Conservation (phyloP, 2,329 filamentous ascomycete species). For the Sporothrix mexicana region DNA sequence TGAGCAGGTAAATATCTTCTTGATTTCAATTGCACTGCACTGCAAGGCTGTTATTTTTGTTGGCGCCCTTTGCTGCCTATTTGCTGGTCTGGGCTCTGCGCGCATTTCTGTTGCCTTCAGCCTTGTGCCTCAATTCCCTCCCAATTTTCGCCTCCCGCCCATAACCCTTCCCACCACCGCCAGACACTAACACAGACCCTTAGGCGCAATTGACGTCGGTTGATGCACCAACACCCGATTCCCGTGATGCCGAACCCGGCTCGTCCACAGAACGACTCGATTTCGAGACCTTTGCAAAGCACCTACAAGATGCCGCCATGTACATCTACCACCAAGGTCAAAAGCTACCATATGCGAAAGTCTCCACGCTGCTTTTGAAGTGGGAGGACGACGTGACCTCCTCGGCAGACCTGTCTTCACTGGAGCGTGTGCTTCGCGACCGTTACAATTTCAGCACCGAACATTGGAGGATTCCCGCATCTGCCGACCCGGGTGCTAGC, state of each 20-base stretch:
- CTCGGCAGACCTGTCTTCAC: conserved; percentile 58
- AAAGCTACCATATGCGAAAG: conserved; percentile 61
- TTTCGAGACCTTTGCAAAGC: conserved; percentile 70
- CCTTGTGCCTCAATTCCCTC: conserved; percentile 2
- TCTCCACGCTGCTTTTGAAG: conserved; percentile 64
- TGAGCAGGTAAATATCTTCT: conserved; percentile 37
- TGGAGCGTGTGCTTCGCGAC: conserved; percentile 64
- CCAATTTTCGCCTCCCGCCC: not conserved
- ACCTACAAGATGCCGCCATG: conserved; percentile 72
- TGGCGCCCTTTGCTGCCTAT: not conserved
- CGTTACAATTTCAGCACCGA: conserved; percentile 66
- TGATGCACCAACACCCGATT: conserved; percentile 26
- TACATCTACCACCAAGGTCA: conserved; percentile 69
- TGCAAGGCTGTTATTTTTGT: not conserved
- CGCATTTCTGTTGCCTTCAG: conserved; percentile 17
- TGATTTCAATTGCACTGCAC: not conserved
- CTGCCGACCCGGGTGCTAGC: conserved; percentile 65
- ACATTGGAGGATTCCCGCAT: conserved; percentile 65
- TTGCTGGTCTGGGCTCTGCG: conserved; percentile 12
- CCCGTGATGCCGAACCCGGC: conserved; percentile 36
- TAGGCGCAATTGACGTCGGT: conserved; percentile 33
- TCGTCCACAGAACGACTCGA: conserved; percentile 57
- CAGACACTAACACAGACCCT: conserved; percentile 2
- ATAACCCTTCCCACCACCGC: not conserved
- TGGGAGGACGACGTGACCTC: conserved; percentile 66